These are phyloP conservation scores for Epichloe brachyelytri DNA, from an alignment of 2,329 filamentous ascomycete genomes.

Conservation along the genomic window DNA sequence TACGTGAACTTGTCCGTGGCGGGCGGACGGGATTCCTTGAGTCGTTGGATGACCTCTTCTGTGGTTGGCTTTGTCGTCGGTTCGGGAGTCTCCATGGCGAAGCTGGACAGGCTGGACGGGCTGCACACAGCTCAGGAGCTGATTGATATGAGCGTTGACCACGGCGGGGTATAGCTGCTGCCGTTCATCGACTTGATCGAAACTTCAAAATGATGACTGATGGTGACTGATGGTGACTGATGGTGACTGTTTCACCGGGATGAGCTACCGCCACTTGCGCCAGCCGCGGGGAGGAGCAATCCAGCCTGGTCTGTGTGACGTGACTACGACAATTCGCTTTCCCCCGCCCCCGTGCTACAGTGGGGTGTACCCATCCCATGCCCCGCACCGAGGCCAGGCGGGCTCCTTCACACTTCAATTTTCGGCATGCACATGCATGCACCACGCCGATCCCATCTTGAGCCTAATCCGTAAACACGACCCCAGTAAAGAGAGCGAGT, in stretches of 20 bases:
- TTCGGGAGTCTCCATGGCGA: conserved; percentile 2
- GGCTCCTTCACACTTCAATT: no score
- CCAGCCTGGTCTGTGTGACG: not conserved
- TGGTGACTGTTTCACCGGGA: not conserved
- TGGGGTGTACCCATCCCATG: not conserved
- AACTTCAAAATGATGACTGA: no score
- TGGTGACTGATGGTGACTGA: no score
- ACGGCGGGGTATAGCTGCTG: no score
- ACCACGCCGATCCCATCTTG: not conserved
- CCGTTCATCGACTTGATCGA: no score
- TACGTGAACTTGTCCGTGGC: conserved; percentile 60
- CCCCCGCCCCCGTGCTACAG: not conserved
- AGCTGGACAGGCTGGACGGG: not conserved
- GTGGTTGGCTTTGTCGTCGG: conserved; percentile 18
- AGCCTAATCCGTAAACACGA: not conserved
- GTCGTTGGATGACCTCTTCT: conserved; percentile 29
- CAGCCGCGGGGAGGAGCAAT: not conserved
- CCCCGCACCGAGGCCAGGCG: not conserved
- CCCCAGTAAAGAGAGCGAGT: not conserved
- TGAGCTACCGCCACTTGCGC: not conserved
- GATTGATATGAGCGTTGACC: no score
- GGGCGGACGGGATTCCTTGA: conserved; percentile 36
- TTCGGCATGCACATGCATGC: not conserved
- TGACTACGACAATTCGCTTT: not conserved
- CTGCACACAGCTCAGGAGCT: not conserved